Base-by-base conservation (phyloP, 2,329 filamentous ascomycete genomes). In the Cytospora paraplurivora region DNA sequence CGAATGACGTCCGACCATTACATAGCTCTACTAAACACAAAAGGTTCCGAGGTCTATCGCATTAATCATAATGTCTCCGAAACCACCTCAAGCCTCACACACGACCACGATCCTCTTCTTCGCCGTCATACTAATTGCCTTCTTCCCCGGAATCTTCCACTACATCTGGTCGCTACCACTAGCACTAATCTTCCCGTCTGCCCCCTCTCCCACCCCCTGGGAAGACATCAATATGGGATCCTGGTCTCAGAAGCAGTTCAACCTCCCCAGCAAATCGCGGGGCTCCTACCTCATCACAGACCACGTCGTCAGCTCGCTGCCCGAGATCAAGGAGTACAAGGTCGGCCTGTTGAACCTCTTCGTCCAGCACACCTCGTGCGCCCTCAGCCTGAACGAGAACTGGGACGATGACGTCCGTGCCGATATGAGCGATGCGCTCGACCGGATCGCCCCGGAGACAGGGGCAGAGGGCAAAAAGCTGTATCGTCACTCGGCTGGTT, bases 341-440 rank as follows among this genome's bases (percentile, higher is more conserved):
- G 86, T 95, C 70, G 93, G 93, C 52, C 78, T 96, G 66, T 79
- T 98, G 67, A 88, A 97, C 75, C 83, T 99, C 54, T 99, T 98
- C 76, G 84, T 98, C 61, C 94, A 99, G 78, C 95, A 99, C 78
- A 99, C 95, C 6, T 92, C 88, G 72, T 97, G 93, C 77, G 95
- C 91, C 13, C 82, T 99, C 59, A 91, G 87, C 65, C 79, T 99
- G 71, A 99, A 99, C 74, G 95, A 99, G 83, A 98, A 98, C 79
- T 89, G 85, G 76, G 91, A 93, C 73, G 76, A 76, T 62, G 92
- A 93, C 19, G 95, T 99, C n/a, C 85, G 93, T 64, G 85, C 84
- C 49, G 93, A 99, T 76, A 97, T 98, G 94, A 92, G 87, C 72
- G 92, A 97, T 79, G 92, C 94, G 54, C 81, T 99, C 68, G 94